Conservation (phyloP, 192 early-diverging fungal genomes). For the Gamsiella multidivaricata region DNA sequence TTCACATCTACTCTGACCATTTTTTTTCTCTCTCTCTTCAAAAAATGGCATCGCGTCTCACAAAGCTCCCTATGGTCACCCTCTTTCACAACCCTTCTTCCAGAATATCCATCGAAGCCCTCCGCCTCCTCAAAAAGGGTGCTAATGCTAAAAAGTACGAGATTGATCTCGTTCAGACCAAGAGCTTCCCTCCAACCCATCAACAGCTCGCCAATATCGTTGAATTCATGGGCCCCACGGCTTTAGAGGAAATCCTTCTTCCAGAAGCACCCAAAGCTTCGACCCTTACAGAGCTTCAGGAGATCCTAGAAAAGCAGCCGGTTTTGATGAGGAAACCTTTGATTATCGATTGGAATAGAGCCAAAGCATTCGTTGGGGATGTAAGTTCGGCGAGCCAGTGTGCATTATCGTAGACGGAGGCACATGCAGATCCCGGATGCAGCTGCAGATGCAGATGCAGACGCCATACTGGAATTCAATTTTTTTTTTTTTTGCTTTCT, state of each 20-base stretch:
- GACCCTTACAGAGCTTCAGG: slow-evolving; percentile 28
- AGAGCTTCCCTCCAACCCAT: slow-evolving; percentile 15
- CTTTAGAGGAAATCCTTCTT: neutral
- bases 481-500: neutral
- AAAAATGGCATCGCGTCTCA: slow-evolving; percentile 24
- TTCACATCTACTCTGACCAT: neutral
- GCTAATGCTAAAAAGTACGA: slow-evolving; percentile 15
- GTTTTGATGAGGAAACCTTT: slow-evolving; percentile 30
- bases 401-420: neutral
- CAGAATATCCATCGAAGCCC: slow-evolving; percentile 7
- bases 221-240: slow-evolving; percentile 16
- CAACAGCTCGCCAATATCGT: slow-evolving; percentile 17
- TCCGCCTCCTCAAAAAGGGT: slow-evolving; percentile 18
- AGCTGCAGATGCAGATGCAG: no score
- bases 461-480: no score
- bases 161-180: slow-evolving; percentile 28
- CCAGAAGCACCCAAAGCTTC: slow-evolving; percentile 9
- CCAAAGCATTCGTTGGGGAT: slow-evolving; percentile 32
- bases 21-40: neutral
- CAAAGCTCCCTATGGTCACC: slow-evolving; percentile 33
- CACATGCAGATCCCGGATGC: no score
- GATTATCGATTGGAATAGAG: slow-evolving; percentile 37
- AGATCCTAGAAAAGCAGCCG: slow-evolving; percentile 17
- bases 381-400: slow-evolving; percentile 4
- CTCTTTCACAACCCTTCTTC: slow-evolving; percentile 39